A percentile compares a stretch with the other conserved stretches of the same genome.
Conservation (phyloP, 75 land plant genomes). For the Chamaecyparis obtusa region DNA sequence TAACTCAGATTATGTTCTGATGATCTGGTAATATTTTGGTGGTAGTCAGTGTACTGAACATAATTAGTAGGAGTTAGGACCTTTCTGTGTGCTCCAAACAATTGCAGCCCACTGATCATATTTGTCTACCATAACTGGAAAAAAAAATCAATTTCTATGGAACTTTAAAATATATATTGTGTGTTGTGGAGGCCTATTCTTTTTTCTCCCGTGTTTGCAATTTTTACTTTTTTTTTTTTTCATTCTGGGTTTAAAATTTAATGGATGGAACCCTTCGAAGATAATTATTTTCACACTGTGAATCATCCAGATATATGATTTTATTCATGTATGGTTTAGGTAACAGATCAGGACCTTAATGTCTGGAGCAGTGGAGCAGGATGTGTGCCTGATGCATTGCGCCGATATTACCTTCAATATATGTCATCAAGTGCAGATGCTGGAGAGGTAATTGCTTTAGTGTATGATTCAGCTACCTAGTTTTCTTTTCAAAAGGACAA, state of each 20-base stretch:
- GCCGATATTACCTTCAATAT: conserved; percentile 79
- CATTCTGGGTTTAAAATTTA: not conserved
- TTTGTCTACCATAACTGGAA: not conserved
- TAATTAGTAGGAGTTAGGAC: not conserved
- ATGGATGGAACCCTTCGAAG: not conserved
- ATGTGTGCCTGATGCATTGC: conserved; percentile 84
- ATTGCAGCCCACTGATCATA: not conserved
- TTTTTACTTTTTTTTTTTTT: not conserved
- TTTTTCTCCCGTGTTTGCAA: not conserved
- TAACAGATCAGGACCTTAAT: conserved; percentile 79
- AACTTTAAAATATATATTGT: not conserved
- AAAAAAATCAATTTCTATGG: not conserved
- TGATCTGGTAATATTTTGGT: not conserved
- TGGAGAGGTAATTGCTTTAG: conserved; percentile 63
- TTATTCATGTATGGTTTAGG: conserved; percentile 35
- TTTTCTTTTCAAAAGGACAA: not conserved
- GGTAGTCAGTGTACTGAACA: not conserved
- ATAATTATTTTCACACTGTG: not conserved
- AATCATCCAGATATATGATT: not conserved
- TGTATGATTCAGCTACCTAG: not conserved
- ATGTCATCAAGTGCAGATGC: conserved; percentile 73
- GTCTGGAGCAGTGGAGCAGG: conserved; percentile 65
- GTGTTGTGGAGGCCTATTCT: not conserved
- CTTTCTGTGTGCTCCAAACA: not conserved
- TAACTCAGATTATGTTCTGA: not conserved